Evolutionary conservation across 2,329 filamentous ascomycete species (phyloP), one percentile per base, ranked within the genome.

Genomic region (Penicillium sp.): DNA sequence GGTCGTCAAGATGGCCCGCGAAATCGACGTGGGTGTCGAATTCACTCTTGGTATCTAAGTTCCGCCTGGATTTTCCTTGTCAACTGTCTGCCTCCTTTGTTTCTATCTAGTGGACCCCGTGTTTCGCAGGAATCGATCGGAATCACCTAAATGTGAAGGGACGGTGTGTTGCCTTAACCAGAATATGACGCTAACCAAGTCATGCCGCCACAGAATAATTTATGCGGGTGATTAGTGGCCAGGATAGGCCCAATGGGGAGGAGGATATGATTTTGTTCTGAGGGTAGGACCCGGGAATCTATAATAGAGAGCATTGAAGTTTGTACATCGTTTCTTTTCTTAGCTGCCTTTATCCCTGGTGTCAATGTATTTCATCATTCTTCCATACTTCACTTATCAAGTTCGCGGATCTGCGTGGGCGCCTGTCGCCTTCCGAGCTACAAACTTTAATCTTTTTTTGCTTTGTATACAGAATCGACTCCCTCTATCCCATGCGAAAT

Each of bases 1-100:
- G 88, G 91, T 99, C 70, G 95, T 99, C 74, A 98, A 98, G 90
- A 91, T 97, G 89, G 92, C 95, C 73, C 91, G 94, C 74, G 93
- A 97, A 73, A 97, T 97, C 75, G 95, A 98, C 75, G 94, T 98
- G 69, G 94, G 93, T 73, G 94, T 98, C 73, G 92, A 96, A 83
- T 97, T 96, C 83, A 91, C 89, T 71, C 86, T 97, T 76, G 94
- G 93, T 83, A 97, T 97, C 84, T 98, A 91, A 81, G 63, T 56
- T 63, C 58, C 51, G 30, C 45, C 46, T 62, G 61, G 51, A 52
- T 53, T 62, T 55, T 61, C 15, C 56, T 17, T 55, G 44, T 58
- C 54, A 58, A 60, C 21, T 62, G 31, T 38, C 61, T 60, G 58
- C 44, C 56, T 53, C 26, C 13, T 49, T 44, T 45, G 21, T 56